A percentile compares a stretch with the other conserved stretches of the same genome.
phyloP scores from a whole-genome alignment of 345 rosid species.

The Dipteronia sinensis region DNA sequence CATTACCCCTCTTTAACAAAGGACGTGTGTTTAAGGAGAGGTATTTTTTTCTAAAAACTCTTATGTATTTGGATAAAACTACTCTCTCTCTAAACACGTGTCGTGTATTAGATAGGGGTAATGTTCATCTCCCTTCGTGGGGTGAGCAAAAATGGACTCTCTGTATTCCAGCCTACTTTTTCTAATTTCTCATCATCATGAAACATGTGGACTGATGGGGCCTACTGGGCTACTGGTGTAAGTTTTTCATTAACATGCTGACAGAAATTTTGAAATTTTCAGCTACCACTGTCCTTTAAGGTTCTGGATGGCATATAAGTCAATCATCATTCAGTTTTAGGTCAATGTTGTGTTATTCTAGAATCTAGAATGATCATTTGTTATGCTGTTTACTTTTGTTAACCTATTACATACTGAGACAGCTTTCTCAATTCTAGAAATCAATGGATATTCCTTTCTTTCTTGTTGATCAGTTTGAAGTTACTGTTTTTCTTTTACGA shows the following conservation, averaged over 20 bases:
- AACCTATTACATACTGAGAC: neutral
- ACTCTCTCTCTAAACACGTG: too few relatives aligned
- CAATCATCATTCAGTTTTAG: neutral
- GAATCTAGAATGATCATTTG: neutral
- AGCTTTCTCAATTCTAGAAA: neutral
- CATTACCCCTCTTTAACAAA: too few relatives aligned
- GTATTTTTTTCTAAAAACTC: too few relatives aligned
- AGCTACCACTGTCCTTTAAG: neutral
- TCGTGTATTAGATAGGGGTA: too few relatives aligned
- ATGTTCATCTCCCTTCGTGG: too few relatives aligned
- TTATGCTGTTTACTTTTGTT: neutral
- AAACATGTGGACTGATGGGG: neutral
- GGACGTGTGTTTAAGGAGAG: too few relatives aligned
- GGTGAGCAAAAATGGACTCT: too few relatives aligned
- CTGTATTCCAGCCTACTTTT: too few relatives aligned
- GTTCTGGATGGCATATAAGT: neutral
- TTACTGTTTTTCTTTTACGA: neutral
- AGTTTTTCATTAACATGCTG: too few relatives aligned
- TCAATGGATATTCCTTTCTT: neutral
- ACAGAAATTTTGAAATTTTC: neutral
- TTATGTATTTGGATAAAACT: too few relatives aligned
- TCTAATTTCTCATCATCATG: too few relatives aligned
- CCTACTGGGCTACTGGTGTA: neutral
- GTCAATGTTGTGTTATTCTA: neutral
- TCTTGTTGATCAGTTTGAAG: neutral